Evolutionary conservation across 2,329 filamentous ascomycete genomes (phyloP), one percentile per base, ranked within the genome.

Genomic region (Scedosporium apiospermum): DNA sequence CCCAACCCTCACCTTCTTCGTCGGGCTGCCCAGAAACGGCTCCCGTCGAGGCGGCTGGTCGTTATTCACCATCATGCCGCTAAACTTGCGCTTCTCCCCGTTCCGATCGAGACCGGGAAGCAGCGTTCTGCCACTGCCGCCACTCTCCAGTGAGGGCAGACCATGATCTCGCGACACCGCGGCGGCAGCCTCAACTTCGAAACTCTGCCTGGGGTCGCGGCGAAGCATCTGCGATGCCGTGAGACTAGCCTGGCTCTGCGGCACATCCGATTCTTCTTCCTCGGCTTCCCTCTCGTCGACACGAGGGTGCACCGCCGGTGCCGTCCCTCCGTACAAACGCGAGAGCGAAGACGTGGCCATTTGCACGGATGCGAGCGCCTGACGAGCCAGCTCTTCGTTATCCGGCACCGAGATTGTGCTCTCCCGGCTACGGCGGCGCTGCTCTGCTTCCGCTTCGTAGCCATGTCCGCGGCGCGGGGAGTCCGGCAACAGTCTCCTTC

Each of bases 191-290:
- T 75, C 77, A 3, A 80, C 74, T 51, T 83, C 82, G 26, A 83
- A 82, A 65, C 79, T 82, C 69, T 80, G 76, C 9, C 79, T 76
- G 1, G 81, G 75, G 60, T 84, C 80, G 44, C 84, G 81, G 16
- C 88, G 87, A 65, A 91, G 80, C 85, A 93, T 86, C 67, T 86
- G 87, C 2, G 88, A 87, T 1, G 91, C 91, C 55, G 86, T 85
- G 66, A 90, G 88, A 69, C 88, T 93, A 7, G 91, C 90, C 69
- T 90, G 89, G 63, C 88, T 91, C 51, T 88, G 55, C 2, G 38
- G 18, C n/a, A 60, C 85, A 65, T 89, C 83, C 49, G 21, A 55
- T 51, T 49, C 60, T 41, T 89, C 80, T 14, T 76, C 76, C 1
- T 76, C 76, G 30, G 30, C 30, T 34, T 34, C 7, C 7, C 30